Conservation (phyloP, 331 rosid species). For the Quercus lobata region DNA sequence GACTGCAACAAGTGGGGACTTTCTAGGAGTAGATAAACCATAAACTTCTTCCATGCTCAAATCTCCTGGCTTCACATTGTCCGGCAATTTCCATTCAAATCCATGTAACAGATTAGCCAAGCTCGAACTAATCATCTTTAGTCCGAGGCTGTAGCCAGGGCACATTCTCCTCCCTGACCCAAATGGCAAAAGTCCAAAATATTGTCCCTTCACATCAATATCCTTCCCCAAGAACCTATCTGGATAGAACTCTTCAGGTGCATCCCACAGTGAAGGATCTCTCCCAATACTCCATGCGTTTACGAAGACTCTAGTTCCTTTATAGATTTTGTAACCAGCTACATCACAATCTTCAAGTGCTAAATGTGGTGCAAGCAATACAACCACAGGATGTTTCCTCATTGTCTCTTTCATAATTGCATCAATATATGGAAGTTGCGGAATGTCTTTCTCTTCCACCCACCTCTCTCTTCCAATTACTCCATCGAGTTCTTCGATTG, state of each 20-base stretch:
- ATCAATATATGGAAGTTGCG: conserved; percentile 22
- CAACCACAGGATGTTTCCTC: conserved; percentile 12
- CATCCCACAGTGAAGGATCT: conserved; percentile 32
- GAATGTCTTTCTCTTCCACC: conserved; percentile 44
- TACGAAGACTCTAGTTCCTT: conserved; percentile 7
- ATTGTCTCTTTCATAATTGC: conserved; percentile 26
- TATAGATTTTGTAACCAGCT: conserved; percentile 17
- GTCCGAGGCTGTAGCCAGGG: conserved; percentile 17
- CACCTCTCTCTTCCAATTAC: conserved; percentile 37
- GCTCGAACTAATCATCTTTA: conserved; percentile 26
- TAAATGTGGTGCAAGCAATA: conserved; percentile 29
- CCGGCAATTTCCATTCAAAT: conserved; percentile 32
- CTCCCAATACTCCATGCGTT: conserved; percentile 51
- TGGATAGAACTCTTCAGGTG: conserved; percentile 34
- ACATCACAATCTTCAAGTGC: conserved; percentile 32
- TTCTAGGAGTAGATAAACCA: conserved; percentile 21
- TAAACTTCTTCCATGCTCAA: conserved; percentile 25
- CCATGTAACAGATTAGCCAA: conserved; percentile 48
- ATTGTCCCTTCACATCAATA: conserved; percentile 41
- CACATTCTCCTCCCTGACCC: too few relatives aligned
- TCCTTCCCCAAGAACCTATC: conserved; percentile 38
- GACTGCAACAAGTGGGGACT: conserved; percentile 28
- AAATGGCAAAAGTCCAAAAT: conserved; percentile 35
- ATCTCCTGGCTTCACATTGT: conserved; percentile 12
- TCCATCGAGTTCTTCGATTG: conserved; percentile 37